These are phyloP conservation scores for Breviolum minutum DNA, from an alignment of 73 alveolate species.

Conservation along the genomic window DNA sequence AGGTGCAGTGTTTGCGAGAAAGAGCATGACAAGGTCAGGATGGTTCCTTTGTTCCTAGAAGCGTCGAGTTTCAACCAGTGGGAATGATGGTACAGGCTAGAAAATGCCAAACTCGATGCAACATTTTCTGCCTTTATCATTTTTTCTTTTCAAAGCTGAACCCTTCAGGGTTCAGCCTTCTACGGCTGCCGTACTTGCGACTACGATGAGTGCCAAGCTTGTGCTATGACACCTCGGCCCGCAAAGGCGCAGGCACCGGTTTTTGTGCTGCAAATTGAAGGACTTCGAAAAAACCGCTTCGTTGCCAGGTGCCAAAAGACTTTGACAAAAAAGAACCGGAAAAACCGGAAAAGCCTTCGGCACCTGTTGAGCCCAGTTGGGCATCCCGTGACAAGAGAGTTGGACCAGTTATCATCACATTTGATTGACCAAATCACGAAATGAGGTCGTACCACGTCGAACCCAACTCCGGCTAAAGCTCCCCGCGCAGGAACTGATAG, in stretches of 20 bases:
- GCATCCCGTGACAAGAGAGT: background rate
- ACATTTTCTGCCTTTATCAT: background rate
- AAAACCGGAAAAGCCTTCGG: background rate
- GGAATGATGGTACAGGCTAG: too few species aligned
- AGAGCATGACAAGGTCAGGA: constrained; percentile 50
- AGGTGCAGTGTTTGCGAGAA: constrained; percentile 87
- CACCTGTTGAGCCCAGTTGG: background rate
- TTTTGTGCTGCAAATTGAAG: too few species aligned
- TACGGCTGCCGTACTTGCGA: constrained; percentile 78
- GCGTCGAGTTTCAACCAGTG: background rate
- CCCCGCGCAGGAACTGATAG: background rate
- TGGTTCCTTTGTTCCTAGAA: too few species aligned
- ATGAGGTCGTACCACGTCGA: background rate
- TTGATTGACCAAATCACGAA: background rate
- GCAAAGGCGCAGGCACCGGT: background rate
- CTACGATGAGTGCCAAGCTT: constrained; percentile 74
- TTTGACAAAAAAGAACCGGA: background rate
- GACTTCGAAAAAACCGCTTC: too few species aligned
- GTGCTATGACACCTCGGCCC: constrained; percentile 60
- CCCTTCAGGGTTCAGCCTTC: constrained; percentile 64
- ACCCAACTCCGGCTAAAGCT: constrained; percentile 27
- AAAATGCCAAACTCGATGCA: background rate
- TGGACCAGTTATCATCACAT: background rate
- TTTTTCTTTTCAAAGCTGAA: too few species aligned
- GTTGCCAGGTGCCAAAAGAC: too few species aligned